Conservation (phyloP, 2,329 filamentous ascomycete genomes). For the Tolypocladium album region DNA sequence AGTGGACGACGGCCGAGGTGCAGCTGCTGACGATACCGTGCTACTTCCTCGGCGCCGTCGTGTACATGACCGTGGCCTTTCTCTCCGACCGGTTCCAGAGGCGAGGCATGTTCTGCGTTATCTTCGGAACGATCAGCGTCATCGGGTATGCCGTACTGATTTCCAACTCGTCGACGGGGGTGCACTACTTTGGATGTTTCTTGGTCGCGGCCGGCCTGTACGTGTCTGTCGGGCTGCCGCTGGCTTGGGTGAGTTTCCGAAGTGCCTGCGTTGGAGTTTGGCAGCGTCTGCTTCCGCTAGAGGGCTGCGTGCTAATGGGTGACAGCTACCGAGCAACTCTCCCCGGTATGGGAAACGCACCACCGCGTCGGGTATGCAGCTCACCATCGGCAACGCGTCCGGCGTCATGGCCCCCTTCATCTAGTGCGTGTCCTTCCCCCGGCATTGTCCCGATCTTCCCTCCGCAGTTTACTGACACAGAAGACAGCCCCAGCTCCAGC, state of each 20-base stretch:
- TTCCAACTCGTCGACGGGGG: constrained; percentile 45
- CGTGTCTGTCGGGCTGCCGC: constrained; percentile 41
- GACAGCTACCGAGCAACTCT: constrained; percentile 49
- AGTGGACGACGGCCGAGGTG: constrained; percentile 52
- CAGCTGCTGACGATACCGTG: constrained; percentile 72
- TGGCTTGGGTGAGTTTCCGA: constrained; percentile 35
- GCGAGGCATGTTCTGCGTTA: constrained; percentile 52
- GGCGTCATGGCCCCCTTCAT: constrained; percentile 68
- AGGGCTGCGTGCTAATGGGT: background rate
- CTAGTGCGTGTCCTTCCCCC: constrained; percentile 21
- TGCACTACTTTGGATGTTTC: constrained; percentile 66
- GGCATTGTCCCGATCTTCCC: background rate
- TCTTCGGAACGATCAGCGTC: constrained; percentile 52
- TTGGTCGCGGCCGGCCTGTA: constrained; percentile 68
- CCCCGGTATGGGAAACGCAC: constrained; percentile 69
- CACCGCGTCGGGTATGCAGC: constrained; percentile 58
- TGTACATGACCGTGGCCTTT: constrained; percentile 55
- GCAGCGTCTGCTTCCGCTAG: background rate
- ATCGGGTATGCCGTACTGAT: constrained; percentile 61
- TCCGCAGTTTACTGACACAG: background rate
- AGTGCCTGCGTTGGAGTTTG: background rate
- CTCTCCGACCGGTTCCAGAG: constrained; percentile 57
- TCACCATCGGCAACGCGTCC: constrained; percentile 58
- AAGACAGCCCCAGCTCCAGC: constrained; percentile 31
- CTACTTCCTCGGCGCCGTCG: constrained; percentile 60